Base-by-base conservation (phyloP, 225 moss, liverwort and hornwort species). In the Sphagnum tenellum region DNA sequence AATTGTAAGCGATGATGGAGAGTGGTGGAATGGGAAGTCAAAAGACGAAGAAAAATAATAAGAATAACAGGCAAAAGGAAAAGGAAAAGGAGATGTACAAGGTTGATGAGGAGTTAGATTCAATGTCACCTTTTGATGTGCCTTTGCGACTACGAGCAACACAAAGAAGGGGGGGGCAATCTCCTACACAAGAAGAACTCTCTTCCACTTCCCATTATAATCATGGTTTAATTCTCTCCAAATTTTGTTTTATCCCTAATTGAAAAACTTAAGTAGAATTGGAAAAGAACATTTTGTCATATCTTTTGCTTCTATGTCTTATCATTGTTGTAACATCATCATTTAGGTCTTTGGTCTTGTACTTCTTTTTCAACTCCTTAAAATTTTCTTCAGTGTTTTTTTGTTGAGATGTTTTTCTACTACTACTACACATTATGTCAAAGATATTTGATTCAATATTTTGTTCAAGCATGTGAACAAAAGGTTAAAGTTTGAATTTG, bases 181-280 rank as follows among this genome's bases (percentile, higher is more conserved):
- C 29, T 47, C 46, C 44, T 61, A 10, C 61, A 7, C 45, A 45
- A 46, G 61, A 61, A 61, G 45, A 61, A 11, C 44, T 44, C 9
- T 61, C 61, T 3, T 61, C 61, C 7, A 61, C 45, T 46, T 61
- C 45, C 61, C 61, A 45, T 46, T 61, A 46, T 46, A 61, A 46
- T 46, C 61, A 44, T 61, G 61, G 61, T 61, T 9, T 46, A 9
- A 4, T 61, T 46, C 45, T 8, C 8, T 61, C 46, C 47, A 45
- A 61, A 44, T 11, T 46, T 61, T 44, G 44, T 5, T 45, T 45
- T 44, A 46, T 45, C 45, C 8, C 9, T 61, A 46, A 3, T 61
- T 44, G 9, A 46, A 7, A 4, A 45, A 45, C 8, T 4, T 60
- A 57, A 9, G 5, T 4, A 57, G 5, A 6, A 57, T 11, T 29